Evolutionary conservation across 2,329 filamentous ascomycete genomes (phyloP), one percentile per base, ranked within the genome.

Genomic region (Cercospora brassicicola): DNA sequence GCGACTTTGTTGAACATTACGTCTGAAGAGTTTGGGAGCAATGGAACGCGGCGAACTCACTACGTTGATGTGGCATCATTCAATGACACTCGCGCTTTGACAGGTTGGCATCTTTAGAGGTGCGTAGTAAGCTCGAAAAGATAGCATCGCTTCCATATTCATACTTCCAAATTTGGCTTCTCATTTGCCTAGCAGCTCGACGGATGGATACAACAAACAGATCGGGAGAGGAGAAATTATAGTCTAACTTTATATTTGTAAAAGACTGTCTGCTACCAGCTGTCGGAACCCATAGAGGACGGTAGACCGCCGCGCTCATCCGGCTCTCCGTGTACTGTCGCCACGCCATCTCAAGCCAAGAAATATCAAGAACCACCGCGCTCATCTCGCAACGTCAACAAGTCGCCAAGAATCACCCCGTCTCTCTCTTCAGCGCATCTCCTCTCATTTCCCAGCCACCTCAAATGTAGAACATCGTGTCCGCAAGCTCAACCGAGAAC

Each of bases 401-500:
- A 51, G 11, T 23, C 45, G 10, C 26, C 53, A 57, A 26, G 28
- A 30, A 9, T 7, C 30, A 31, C n/a, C n/a, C n/a, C n/a, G n/a
- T n/a, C n/a, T n/a, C n/a, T n/a, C n/a, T n/a, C n/a, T n/a, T n/a
- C n/a, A n/a, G n/a, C n/a, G n/a, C n/a, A n/a, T n/a, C 18, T 26
- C 48, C 23, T 53, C 48, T 23, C 23, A 5, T 3, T 0, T 13
- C 23, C 2, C 1, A n/a, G 3, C 4, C 48, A 23, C 5, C 62
- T 71, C 64, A 73, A 31, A 75, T 72, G 61, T 69, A 78, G 61
- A 78, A 78, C 74, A 78, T 79, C 13, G 57, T 72, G 9, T 71
- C 53, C 36, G 74, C 68, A 9, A 77, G 18, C 4, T 68, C 62
- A 23, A n/a, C 8, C 48, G 73, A 70, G 75, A 77, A 78, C 3